These are phyloP conservation scores for Apiospora aurea DNA, from an alignment of 2,329 filamentous ascomycete genomes.

Conservation along the genomic window DNA sequence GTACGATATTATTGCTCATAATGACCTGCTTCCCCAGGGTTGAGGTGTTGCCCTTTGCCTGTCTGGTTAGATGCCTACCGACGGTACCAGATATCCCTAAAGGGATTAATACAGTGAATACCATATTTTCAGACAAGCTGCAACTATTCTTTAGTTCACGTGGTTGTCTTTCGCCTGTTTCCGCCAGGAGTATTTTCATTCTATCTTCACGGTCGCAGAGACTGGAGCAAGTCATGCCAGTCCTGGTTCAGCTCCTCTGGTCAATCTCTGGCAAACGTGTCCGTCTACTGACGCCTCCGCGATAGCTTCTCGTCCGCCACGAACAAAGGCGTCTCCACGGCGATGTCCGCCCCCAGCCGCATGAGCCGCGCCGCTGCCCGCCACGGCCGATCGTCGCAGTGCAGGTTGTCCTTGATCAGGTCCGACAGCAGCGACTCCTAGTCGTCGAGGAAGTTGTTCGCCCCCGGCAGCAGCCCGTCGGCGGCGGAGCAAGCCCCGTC, in stretches of 20 bases:
- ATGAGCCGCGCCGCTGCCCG: not conserved
- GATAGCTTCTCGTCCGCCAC: not conserved
- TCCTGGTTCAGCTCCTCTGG: not conserved
- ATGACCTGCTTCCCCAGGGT: not conserved
- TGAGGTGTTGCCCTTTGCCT: not conserved
- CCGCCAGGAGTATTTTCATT: too few relatives aligned
- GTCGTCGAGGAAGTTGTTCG: not conserved
- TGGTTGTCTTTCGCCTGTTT: too few relatives aligned
- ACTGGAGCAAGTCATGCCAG: too few relatives aligned
- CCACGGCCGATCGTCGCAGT: not conserved
- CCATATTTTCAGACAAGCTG: not conserved
- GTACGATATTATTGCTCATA: slow-evolving; percentile 6
- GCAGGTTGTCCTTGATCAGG: not conserved
- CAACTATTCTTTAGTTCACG: too few relatives aligned
- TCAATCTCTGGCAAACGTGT: not conserved
- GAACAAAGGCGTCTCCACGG: not conserved
- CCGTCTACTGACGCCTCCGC: too few relatives aligned
- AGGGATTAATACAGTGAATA: not conserved
- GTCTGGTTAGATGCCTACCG: not conserved
- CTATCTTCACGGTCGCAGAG: too few relatives aligned
- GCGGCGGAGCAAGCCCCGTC: not conserved
- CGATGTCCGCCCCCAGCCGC: not conserved
- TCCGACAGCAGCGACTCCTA: not conserved
- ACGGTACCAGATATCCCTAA: not conserved
- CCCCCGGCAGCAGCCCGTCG: not conserved